phyloP scores from a whole-genome alignment of 2,329 filamentous ascomycete species.

The Hymenoscyphus scutula region DNA sequence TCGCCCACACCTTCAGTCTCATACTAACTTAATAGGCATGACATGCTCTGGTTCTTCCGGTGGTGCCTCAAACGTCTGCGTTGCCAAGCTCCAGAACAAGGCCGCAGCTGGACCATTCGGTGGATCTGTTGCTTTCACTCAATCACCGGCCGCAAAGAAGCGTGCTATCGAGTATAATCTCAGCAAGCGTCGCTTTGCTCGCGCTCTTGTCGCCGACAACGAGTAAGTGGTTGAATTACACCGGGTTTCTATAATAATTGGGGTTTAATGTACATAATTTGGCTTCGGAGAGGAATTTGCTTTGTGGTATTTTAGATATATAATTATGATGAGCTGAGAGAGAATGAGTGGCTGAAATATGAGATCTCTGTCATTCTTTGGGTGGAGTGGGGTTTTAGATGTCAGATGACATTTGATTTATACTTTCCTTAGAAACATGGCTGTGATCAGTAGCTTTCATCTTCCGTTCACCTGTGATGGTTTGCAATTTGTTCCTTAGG shows the following conservation, averaged over 20 bases:
- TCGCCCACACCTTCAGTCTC: neutral
- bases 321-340: neutral
- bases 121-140: conserved; percentile 64
- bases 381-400: conserved; percentile 13
- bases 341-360: conserved; percentile 9
- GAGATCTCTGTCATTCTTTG: conserved; percentile 14
- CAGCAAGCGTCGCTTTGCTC: conserved; percentile 38
- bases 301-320: neutral
- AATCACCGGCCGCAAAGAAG: conserved; percentile 57
- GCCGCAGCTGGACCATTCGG: conserved; percentile 65
- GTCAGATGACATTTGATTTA: conserved; percentile 10
- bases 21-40: conserved; percentile 44
- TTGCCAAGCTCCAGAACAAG: conserved; percentile 61
- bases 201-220: conserved; percentile 27
- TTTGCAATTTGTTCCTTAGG: no score
- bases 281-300: neutral
- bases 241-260: neutral
- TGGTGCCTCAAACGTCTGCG: conserved; percentile 60
- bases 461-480: no score
- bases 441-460: neutral
- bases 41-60: conserved; percentile 60
- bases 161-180: conserved; percentile 55
- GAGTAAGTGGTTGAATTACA: neutral
- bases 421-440: conserved; percentile 13
- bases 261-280: neutral